Evolutionary conservation across 2,329 filamentous ascomycete species (phyloP), one percentile per base, ranked within the genome.

Genomic region (Clarireedia monteithiana): DNA sequence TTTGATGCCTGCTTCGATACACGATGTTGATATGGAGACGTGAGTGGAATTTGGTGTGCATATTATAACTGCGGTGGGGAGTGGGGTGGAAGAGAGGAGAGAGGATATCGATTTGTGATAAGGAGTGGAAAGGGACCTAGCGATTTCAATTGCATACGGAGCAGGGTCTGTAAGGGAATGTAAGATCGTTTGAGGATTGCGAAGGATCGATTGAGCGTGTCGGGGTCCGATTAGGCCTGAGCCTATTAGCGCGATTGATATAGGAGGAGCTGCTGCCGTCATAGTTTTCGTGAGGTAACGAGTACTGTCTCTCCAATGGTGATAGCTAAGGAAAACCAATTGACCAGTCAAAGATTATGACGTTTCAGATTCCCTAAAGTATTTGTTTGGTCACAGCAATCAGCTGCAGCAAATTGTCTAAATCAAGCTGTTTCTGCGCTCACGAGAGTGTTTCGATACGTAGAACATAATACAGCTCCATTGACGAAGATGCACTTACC

Each of bases 41-140:
- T 52, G 50, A 7, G 40, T 36, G n/a, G 27, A 17, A 4, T 46
- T 53, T 30, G 40, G 39, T 3, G 40, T 38, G 9, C 9, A 46
- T 6, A 46, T 30, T 42, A 83, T 77, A 23, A 79, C 79, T 38
- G 75, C 79, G 49, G 80, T 73, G 10, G 79, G 77, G n/a, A 68
- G 70, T 45, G 67, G 44, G 6, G 60, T 30, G 0, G 70, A 72
- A 5, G 65, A 60, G 0, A 83, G 71, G 0, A 83, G 71, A 0
- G 69, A 68, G 2, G 71, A 50, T 2, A 82, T 66, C 4, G 75
- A 71, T 1, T 64, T 20, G 59, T 71, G 77, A 55, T 72, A 66
- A 6, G 65, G 67, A 9, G 74, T 74, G 23, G 69, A 52, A 5
- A 77, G 68, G 7, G 65, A 59, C 5, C 64, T 50, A 4, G 76